Base-by-base conservation (phyloP, 1,284 basidiomycete species). In the Pseudozyma tsukubaensis region DNA sequence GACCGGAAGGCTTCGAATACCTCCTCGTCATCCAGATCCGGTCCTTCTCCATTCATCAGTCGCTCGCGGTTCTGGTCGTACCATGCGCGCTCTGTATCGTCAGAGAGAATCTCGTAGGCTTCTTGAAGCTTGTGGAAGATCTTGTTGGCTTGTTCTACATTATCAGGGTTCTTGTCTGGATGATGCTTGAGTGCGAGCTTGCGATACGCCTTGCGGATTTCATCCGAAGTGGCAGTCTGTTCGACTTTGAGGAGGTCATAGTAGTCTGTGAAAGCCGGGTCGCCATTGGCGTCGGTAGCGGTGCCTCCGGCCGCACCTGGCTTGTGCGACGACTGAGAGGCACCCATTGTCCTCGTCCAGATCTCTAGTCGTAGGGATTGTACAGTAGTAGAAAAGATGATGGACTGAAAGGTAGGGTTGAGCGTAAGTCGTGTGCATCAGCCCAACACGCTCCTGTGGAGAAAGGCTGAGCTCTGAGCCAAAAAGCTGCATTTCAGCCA, bases 11-110 rank as follows among this genome's bases (percentile, higher is more conserved):
- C 92, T 69, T 94, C 91, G 78, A 93, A 93, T 5, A 73, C 78
- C 16, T 80, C 76, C 7, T 79, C 70, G 40, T 80, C 79, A 21
- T 78, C 77, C n/a, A 80, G 53, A 44, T 78, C 78, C 5, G 74
- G 73, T 2, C 66, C 71, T 2, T 64, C 74, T 21, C 78, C 81
- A n/a, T 72, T 65, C 47, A 83, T 59, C 54, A 85, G 65, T n/a
- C 92, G 91, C 36, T 93, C 91, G 48, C 92, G 89, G 84, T 98
- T 95, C n/a, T 91, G 91, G 85, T 99, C 96, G 85, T 99, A 99
- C 93, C 95, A 99, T 44, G 96, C 94, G 70, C 96, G 88, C 88
- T 99, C 95, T 37, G 70, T 73, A 48, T 79, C 81, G 39, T 83
- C 82, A 1, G 70, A 77, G 2, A 83, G 79, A 16, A 83, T 94